Evolutionary conservation across 495 filamentous ascomycete species (phyloP).

Genomic region (Delitschia confertaspora): DNA sequence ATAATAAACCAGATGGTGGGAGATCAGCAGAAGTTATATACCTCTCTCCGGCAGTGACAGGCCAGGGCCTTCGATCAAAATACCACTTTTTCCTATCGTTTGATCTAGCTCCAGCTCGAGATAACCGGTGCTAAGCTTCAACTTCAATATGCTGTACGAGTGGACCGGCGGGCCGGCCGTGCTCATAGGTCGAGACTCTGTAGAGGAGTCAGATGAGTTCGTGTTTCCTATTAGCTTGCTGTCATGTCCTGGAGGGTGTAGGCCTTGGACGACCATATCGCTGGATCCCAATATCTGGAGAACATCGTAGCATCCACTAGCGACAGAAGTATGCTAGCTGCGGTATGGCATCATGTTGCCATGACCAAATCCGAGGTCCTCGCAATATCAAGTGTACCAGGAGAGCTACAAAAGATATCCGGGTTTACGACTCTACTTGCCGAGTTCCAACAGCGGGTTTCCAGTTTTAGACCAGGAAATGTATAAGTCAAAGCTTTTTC

Average conservation of each 20-base stretch:
- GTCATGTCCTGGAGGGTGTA: background rate
- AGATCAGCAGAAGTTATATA: constrained; percentile 17
- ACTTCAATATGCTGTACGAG: constrained; percentile 22
- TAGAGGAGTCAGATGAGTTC: constrained; percentile 17
- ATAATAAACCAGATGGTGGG: constrained; percentile 20
- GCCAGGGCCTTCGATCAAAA: constrained; percentile 3
- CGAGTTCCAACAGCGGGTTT: constrained; percentile 4
- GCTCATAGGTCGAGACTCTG: constrained; percentile 16
- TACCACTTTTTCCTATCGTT: constrained; percentile 10
- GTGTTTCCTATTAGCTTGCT: constrained; percentile 16
- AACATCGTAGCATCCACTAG: constrained; percentile 1
- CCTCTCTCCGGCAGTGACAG: constrained; percentile 8
- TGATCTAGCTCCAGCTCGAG: constrained; percentile 8
- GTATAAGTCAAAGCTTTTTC: background rate
- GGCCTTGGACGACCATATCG: background rate
- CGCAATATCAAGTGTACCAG: constrained; percentile 20
- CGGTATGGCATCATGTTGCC: constrained; percentile 1
- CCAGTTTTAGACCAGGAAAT: constrained; percentile 9
- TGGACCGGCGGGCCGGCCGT: constrained; percentile 26
- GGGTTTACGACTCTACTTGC: constrained; percentile 5
- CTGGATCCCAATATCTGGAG: constrained; percentile 12
- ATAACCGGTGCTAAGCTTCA: constrained; percentile 20
- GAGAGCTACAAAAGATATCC: constrained; percentile 6
- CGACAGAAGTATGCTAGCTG: background rate
- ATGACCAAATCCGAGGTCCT: constrained; percentile 2